Evolutionary conservation across 768 basidiomycete species (phyloP).

Genomic region (Piloderma croceum): DNA sequence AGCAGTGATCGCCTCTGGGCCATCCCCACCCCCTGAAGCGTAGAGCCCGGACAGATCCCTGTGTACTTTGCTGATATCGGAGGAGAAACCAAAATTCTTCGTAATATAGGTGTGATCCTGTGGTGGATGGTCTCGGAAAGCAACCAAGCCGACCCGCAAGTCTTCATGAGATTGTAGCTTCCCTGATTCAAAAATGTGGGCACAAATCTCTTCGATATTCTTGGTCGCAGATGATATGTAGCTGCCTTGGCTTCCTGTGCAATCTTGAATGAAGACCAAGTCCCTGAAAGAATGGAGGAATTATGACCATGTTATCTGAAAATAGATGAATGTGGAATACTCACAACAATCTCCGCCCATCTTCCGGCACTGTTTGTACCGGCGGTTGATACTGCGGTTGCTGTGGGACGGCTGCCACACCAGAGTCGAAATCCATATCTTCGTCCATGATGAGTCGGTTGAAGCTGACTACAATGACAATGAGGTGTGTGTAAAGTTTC

Average conservation of each 20-base stretch:
- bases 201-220: slow-evolving; percentile 94
- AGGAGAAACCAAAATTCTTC: slow-evolving; percentile 92
- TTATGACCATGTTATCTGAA: slow-evolving; percentile 8
- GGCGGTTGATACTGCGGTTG: slow-evolving; percentile 29
- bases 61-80: slow-evolving; percentile 84
- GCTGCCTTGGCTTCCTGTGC: slow-evolving; percentile 86
- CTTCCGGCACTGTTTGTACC: slow-evolving; percentile 28
- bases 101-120: slow-evolving; percentile 94
- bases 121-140: slow-evolving; percentile 95
- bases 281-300: slow-evolving; percentile 48
- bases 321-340: slow-evolving; percentile 25
- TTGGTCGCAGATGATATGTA: slow-evolving; percentile 92
- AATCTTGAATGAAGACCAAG: slow-evolving; percentile 93
- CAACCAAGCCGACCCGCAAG: slow-evolving; percentile 86
- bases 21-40: slow-evolving; percentile 90
- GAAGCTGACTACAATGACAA: no score
- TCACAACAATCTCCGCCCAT: slow-evolving; percentile 69
- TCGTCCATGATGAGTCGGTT: slow-evolving; percentile 56
- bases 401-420: slow-evolving; percentile 31
- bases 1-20: slow-evolving; percentile 95
- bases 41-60: slow-evolving; percentile 77
- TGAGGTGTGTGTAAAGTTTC: no score
- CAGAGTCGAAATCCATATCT: slow-evolving; percentile 67
- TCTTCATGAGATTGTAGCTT: slow-evolving; percentile 84
- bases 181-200: slow-evolving; percentile 90